Evolutionary conservation across 2,329 filamentous ascomycete genomes (phyloP).

Genomic region (Aschersonia sp.): DNA sequence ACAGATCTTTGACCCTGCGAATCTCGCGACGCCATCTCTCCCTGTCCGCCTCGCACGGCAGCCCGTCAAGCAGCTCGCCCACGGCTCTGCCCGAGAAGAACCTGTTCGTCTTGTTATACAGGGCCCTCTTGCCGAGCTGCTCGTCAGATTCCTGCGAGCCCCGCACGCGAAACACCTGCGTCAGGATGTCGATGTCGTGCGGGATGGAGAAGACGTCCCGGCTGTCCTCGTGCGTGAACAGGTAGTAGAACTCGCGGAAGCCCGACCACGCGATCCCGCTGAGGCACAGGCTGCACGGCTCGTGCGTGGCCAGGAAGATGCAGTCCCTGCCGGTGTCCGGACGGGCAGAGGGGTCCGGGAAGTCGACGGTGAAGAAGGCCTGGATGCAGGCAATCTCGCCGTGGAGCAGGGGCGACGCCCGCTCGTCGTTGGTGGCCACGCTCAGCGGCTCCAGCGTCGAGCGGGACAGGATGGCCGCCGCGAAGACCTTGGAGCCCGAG

Average conservation of each 20-base stretch:
- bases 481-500: slow-evolving; percentile 40
- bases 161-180: slow-evolving; percentile 27
- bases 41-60: slow-evolving; percentile 20
- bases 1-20: slow-evolving; percentile 31
- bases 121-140: slow-evolving; percentile 19
- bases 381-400: slow-evolving; percentile 48
- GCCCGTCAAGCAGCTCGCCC: slow-evolving; percentile 20
- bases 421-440: slow-evolving; percentile 41
- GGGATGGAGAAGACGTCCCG: neutral
- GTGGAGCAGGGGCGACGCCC: slow-evolving; percentile 37
- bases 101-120: slow-evolving; percentile 42
- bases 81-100: slow-evolving; percentile 34
- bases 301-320: slow-evolving; percentile 30
- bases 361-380: slow-evolving; percentile 31
- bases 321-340: slow-evolving; percentile 28
- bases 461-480: slow-evolving; percentile 36
- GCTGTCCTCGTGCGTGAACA: neutral
- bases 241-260: neutral
- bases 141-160: slow-evolving; percentile 21
- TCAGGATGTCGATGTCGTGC: neutral
- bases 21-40: slow-evolving; percentile 24
- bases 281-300: neutral
- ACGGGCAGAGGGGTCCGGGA: slow-evolving; percentile 18
- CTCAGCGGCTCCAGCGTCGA: slow-evolving; percentile 25
- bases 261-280: slow-evolving; percentile 14